Percentiles rank a stretch among this genome's conserved stretches.
These are phyloP conservation scores for Penicillium turbatum DNA, from an alignment of 495 filamentous ascomycete species.

Conservation along the genomic window DNA sequence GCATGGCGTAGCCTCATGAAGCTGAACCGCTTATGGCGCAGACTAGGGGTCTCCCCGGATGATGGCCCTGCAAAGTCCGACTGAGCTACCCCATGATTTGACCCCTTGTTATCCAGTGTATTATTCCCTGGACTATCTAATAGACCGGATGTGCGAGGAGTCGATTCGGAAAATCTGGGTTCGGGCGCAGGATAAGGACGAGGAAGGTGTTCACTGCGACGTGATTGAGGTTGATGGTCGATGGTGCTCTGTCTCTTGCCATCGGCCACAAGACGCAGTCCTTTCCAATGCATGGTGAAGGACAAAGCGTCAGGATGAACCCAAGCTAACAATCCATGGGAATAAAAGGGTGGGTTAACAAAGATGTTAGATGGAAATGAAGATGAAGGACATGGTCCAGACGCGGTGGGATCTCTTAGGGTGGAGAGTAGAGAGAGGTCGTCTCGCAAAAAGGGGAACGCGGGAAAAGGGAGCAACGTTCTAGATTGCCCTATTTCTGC, in stretches of 20 bases:
- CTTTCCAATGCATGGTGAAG: conserved; percentile 46
- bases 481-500: conserved; percentile 3
- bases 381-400: conserved; percentile 23
- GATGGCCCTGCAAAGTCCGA: conserved; percentile 17
- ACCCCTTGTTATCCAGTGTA: conserved; percentile 12
- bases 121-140: conserved; percentile 12
- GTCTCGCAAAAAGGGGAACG: conserved; percentile 31
- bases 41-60: conserved; percentile 23
- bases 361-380: neutral
- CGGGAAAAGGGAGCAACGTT: conserved; percentile 14
- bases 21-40: conserved; percentile 66
- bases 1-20: conserved; percentile 89
- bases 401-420: conserved; percentile 22
- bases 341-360: neutral
- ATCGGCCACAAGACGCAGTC: conserved; percentile 39
- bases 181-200: conserved; percentile 35
- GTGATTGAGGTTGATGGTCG: conserved; percentile 30
- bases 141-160: conserved; percentile 27
- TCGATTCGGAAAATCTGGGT: conserved; percentile 40
- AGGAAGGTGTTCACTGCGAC: conserved; percentile 43
- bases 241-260: conserved; percentile 38
- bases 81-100: conserved; percentile 14
- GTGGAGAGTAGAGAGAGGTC: conserved; percentile 22
- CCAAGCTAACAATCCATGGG: neutral
- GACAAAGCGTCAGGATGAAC: neutral